Evolutionary conservation across 805 yeast species (phyloP).

Genomic region (Candida ulmi): DNA sequence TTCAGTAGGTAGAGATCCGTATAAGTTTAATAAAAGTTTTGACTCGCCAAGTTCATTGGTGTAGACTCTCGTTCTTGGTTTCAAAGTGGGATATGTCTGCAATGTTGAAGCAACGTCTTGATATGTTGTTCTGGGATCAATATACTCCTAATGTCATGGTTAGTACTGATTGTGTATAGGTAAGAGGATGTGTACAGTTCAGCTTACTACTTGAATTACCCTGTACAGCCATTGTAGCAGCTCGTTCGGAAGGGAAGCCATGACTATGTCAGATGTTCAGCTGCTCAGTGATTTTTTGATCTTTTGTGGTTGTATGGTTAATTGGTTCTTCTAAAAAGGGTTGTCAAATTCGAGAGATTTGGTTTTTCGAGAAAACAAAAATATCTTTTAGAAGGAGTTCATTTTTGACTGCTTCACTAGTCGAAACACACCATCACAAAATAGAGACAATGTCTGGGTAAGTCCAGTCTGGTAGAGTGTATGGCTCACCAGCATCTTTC

Average conservation of each 20-base stretch:
- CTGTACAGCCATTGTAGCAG: slow-evolving; percentile 53
- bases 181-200: background rate
- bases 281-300: no score
- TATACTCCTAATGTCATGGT: slow-evolving; percentile 38
- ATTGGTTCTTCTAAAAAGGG: background rate
- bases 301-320: no score
- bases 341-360: background rate
- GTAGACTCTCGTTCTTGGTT: slow-evolving; percentile 64
- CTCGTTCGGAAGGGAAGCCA: slow-evolving; percentile 15
- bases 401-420: no score
- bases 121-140: slow-evolving; percentile 51
- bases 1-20: slow-evolving; percentile 46
- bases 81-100: slow-evolving; percentile 44
- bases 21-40: slow-evolving; percentile 54
- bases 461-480: background rate
- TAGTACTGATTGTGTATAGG: background rate
- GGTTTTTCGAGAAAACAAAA: background rate
- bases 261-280: no score
- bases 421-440: background rate
- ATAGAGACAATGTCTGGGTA: slow-evolving; percentile 1
- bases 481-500: no score
- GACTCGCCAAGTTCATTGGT: slow-evolving; percentile 54
- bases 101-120: slow-evolving; percentile 55
- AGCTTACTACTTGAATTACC: slow-evolving; percentile 43
- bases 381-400: background rate